phyloP scores from a whole-genome alignment of 768 basidiomycete species.

The Ephemerocybe angulata region DNA sequence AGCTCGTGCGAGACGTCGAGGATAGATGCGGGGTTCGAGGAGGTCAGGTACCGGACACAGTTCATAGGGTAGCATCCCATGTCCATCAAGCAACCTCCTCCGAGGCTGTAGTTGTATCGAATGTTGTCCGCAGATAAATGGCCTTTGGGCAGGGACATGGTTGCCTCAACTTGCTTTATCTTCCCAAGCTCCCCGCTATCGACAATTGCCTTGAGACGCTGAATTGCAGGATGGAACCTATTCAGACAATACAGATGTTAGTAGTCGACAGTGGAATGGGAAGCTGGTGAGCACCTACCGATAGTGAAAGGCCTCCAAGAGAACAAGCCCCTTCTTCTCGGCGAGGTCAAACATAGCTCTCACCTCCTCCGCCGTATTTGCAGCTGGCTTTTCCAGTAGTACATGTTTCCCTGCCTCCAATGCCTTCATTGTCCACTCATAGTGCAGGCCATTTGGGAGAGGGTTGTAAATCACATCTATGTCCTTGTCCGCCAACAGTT shows the following conservation, averaged over 20 bases:
- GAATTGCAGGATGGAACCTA: constrained; percentile 59
- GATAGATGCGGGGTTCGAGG: constrained; percentile 35
- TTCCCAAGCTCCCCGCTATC: constrained; percentile 53
- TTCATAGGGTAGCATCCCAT: constrained; percentile 44
- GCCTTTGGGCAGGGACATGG: constrained; percentile 20
- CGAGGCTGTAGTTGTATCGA: constrained; percentile 49
- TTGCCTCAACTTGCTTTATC: constrained; percentile 40
- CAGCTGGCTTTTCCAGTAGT: constrained; percentile 59
- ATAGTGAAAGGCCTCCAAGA: constrained; percentile 47
- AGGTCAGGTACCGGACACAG: constrained; percentile 44
- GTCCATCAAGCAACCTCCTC: constrained; percentile 66
- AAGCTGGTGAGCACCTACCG: not conserved
- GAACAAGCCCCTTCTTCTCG: constrained; percentile 43
- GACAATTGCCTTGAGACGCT: constrained; percentile 52
- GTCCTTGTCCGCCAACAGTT: constrained; percentile 41
- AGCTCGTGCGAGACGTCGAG: constrained; percentile 22
- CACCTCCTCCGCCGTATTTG: constrained; percentile 49
- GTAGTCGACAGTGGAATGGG: constrained; percentile 7
- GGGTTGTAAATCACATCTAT: constrained; percentile 51
- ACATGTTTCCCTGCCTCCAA: constrained; percentile 65
- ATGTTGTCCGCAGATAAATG: constrained; percentile 35
- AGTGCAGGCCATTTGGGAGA: constrained; percentile 58
- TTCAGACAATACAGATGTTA: not conserved
- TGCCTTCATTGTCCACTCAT: constrained; percentile 68
- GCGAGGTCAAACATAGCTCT: constrained; percentile 51